A percentile compares a stretch with the other conserved stretches of the same genome.
Evolutionary conservation across 2,329 filamentous ascomycete genomes (phyloP).

Genomic region (Botrytis squamosa): DNA sequence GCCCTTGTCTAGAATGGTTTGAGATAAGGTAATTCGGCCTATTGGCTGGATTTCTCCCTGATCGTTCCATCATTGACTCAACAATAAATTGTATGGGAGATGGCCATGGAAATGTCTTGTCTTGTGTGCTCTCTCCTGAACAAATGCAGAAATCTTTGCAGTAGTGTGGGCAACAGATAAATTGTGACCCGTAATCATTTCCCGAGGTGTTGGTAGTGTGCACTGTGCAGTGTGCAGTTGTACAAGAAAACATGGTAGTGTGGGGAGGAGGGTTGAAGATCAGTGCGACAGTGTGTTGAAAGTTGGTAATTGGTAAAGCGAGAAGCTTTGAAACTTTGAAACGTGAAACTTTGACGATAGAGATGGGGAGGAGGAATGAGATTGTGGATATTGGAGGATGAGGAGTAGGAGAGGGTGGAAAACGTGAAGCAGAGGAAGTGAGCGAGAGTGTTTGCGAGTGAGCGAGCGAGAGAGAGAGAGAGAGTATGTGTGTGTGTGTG

Average conservation of each 20-base stretch:
- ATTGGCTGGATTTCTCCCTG: conserved; percentile 11
- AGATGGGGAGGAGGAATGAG: neutral
- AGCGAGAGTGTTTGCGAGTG: too few relatives aligned
- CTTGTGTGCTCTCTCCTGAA: conserved; percentile 18
- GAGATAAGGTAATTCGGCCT: conserved; percentile 18
- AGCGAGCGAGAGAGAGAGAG: too few relatives aligned
- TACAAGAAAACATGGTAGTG: neutral
- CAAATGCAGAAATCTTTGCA: conserved; percentile 15
- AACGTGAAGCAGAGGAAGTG: neutral
- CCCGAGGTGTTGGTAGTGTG: conserved; percentile 14
- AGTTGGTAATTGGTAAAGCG: neutral
- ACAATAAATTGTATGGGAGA: neutral
- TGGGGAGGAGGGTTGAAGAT: conserved; percentile 13
- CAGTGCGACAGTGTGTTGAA: conserved; percentile 8
- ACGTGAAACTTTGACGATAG: neutral
- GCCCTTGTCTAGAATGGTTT: conserved; percentile 17
- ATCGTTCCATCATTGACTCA: neutral
- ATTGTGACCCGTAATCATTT: conserved; percentile 14
- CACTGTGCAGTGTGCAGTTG: neutral
- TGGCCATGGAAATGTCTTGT: conserved; percentile 13
- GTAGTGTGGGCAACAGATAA: conserved; percentile 11
- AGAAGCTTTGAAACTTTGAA: neutral
- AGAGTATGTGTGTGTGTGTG: neutral
- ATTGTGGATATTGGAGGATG: neutral
- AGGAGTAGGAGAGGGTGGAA: neutral